Base-by-base conservation (phyloP, 108 stramenopile genomes). In the Aureococcus anophagefferens region DNA sequence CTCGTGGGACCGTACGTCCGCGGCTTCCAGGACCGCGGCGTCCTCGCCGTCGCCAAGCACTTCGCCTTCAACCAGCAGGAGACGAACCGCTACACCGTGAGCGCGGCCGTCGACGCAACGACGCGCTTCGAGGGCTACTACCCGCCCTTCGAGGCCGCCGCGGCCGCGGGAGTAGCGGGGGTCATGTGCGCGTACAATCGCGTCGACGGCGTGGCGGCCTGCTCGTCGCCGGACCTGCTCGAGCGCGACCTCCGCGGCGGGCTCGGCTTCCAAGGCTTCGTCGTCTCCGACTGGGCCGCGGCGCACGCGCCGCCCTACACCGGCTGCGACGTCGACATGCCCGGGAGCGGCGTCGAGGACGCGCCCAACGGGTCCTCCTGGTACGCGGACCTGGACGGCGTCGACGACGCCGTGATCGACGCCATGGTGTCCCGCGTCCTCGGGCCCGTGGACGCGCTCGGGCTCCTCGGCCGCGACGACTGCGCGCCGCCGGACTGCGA, bases 151-250 rank as follows among this genome's bases (percentile, higher is more conserved):
- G 11, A 66, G 4, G 80, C 74, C 7, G 80, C 77, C 30, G 68
- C 71, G 3, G 59, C 62, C 30, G 77, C 76, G 14, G 80, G 80
- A 0, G 72, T 74, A 0, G 34, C 45, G 14, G 46, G 67, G 17
- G 37, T 78, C 59, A 81, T 78, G 77, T 78, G 80, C 68, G 46
- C 77, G 0, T 81, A 81, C 74, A 81, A 81, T 62, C 69, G 30
- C 36, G 71, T 77, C 29, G 65, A 72, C 35, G 71, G 64, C 30
- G 13, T 37, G 28, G 37, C 44, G 13, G 74, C 77, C 30, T 81
- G 80, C 68, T 72, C 74, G 46, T 73, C 75, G 31, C 34, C 30
- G 28, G 68, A 51, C 5, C 44, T 72, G 21, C 76, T 81, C 35
- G 17, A 0, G 35, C 35, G 28, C 4, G 63, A 77, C 37, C 66